Percentiles rank a stretch among this genome's conserved stretches.
Conservation (phyloP, 129 eudicot species). For the Pseudognaphalium luteoalbum region DNA sequence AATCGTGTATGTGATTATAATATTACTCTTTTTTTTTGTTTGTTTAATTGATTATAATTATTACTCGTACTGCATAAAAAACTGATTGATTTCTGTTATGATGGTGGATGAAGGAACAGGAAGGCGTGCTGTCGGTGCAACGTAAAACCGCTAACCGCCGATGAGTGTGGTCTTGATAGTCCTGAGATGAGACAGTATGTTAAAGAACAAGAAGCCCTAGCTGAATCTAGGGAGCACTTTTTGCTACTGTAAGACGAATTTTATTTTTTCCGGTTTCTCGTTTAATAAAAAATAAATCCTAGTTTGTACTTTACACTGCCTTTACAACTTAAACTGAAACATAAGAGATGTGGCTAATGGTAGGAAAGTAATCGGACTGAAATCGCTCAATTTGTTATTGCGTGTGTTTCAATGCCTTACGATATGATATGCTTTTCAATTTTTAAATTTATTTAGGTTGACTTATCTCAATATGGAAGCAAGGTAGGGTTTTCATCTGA, state of each 20-base stretch:
- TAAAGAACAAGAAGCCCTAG: neutral
- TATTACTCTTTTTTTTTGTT: neutral
- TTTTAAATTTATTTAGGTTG: neutral
- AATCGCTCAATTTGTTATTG: no score
- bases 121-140: neutral
- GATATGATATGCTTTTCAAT: no score
- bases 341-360: neutral
- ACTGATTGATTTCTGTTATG: neutral
- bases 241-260: neutral
- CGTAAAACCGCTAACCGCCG: neutral
- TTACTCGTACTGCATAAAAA: neutral
- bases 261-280: neutral
- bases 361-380: no score
- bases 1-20: no score
- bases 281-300: neutral
- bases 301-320: no score
- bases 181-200: neutral
- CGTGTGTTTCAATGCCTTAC: no score
- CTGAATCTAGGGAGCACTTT: neutral
- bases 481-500: neutral
- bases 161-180: neutral
- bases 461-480: slow-evolving; percentile 7
- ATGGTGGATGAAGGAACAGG: neutral
- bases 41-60: neutral
- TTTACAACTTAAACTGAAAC: no score